Evolutionary conservation across 139 green algal species (phyloP), one percentile per base, ranked within the genome.

Genomic region (Asterochloris sp.): DNA sequence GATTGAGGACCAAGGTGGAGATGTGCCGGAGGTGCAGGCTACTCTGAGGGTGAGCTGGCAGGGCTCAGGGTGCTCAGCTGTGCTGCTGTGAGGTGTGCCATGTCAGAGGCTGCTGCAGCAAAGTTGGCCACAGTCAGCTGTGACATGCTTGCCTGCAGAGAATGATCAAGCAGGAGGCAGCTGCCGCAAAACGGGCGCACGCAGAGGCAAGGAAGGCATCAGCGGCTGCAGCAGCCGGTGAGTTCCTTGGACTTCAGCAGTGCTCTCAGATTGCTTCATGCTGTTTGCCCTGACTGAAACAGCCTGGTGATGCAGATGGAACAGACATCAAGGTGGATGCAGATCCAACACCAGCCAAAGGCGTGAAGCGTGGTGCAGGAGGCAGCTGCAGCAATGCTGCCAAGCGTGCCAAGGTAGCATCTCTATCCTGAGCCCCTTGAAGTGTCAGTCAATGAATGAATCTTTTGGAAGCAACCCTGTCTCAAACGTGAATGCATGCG

Each of bases 1-100:
- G 88, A 79, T 96, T 78, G 92, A 91, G 84, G 89, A 96, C 78
- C 92, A 96, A 86, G 91, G 87, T 13, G 91, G 87, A 0, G 92
- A 95, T 82, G 75, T 86, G 60, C 75, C 76, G 67, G 89, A 93
- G 67, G 85, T 92, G 47, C 76, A 71, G 29, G 86, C 78, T 23
- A 86, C 73, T 62, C 83, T 92, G 21, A 73, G 28, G 80, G 86
- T 91, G 78, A 68, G 61, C 66, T 71, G 66, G 66, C 19, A 10
- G 19, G 19, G 19, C 17, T 71, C 66, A 71, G 66, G 17, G 4
- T 71, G 66, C 66, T 71, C 66, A 71, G 19, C 17, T 26, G 21
- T 24, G 66, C 21, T 71, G 66, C 66, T 71, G 66, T 24, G 38
- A 54, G 17, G 66, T 71, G 19, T 71, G 17, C 19, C 10, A 21